Evolutionary conservation across 2,329 filamentous ascomycete genomes (phyloP).

Genomic region (Arthroderma uncinatum): DNA sequence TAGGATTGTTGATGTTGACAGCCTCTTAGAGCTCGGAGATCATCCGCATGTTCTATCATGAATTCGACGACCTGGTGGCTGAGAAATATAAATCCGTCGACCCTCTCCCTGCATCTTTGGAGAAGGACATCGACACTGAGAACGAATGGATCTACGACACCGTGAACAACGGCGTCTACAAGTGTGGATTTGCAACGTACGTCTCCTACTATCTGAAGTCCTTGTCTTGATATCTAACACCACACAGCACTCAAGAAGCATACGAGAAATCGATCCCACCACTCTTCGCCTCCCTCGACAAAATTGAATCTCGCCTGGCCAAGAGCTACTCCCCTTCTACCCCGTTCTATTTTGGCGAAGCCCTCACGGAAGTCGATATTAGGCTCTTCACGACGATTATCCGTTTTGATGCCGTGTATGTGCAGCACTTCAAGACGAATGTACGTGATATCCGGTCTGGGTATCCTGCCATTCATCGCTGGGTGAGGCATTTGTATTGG

Average conservation of each 20-base stretch:
- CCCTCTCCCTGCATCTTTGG: slow-evolving; percentile 57
- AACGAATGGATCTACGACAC: slow-evolving; percentile 70
- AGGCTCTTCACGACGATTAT: slow-evolving; percentile 62
- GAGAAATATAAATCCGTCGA: slow-evolving; percentile 50
- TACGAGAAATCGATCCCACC: slow-evolving; percentile 63
- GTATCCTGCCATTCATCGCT: slow-evolving; percentile 69
- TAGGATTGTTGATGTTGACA: not conserved
- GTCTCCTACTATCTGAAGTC: not conserved
- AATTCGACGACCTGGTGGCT: slow-evolving; percentile 62
- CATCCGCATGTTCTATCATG: slow-evolving; percentile 74
- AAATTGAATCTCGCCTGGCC: slow-evolving; percentile 58
- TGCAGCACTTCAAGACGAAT: slow-evolving; percentile 76
- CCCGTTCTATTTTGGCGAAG: slow-evolving; percentile 60
- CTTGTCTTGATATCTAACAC: not conserved
- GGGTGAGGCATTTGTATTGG: slow-evolving; percentile 81
- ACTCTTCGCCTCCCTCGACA: slow-evolving; percentile 68
- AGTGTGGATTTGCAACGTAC: slow-evolving; percentile 63
- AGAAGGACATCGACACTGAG: slow-evolving; percentile 58
- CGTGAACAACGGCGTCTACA: slow-evolving; percentile 44
- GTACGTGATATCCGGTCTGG: slow-evolving; percentile 71
- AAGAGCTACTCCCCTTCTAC: slow-evolving; percentile 21
- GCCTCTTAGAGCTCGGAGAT: slow-evolving; percentile 59
- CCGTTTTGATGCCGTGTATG: slow-evolving; percentile 66
- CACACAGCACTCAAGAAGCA: slow-evolving; percentile 52
- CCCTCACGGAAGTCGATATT: slow-evolving; percentile 72